phyloP scores from a whole-genome alignment of 768 basidiomycete species.

The Vishniacozyma victoriae region DNA sequence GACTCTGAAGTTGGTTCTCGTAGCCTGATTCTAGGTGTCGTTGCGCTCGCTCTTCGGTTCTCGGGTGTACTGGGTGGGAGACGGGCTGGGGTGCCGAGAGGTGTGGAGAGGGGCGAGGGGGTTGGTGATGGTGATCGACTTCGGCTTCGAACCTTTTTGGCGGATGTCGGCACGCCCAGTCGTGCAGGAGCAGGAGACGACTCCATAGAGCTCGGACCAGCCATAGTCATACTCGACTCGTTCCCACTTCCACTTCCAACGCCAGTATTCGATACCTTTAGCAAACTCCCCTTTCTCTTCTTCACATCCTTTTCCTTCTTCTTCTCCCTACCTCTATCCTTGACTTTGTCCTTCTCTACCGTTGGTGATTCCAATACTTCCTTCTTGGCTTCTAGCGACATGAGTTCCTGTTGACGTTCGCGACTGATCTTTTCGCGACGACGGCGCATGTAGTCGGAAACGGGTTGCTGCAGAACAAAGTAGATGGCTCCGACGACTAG shows the following conservation, averaged over 20 bases:
- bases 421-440: constrained; percentile 16
- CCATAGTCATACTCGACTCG: neutral
- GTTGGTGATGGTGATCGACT: no score
- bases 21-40: no score
- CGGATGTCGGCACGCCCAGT: neutral
- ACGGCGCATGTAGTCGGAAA: constrained; percentile 9
- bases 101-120: no score
- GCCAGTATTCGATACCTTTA: constrained; percentile 3
- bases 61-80: neutral
- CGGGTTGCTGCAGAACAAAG: constrained; percentile 29
- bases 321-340: constrained; percentile 9
- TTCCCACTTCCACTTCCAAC: neutral
- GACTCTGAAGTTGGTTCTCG: no score
- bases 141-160: no score
- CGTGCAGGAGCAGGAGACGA: constrained; percentile 7
- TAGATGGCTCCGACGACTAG: constrained; percentile 29
- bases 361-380: constrained; percentile 10
- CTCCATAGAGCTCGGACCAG: constrained; percentile 10
- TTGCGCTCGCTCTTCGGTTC: no score
- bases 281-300: constrained; percentile 12
- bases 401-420: constrained; percentile 17
- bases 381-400: constrained; percentile 14
- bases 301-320: constrained; percentile 11
- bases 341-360: constrained; percentile 3
- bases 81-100: neutral